Evolutionary conservation across 2,329 filamentous ascomycete genomes (phyloP), one percentile per base, ranked within the genome.

Genomic region (Exophiala dermatitidis): DNA sequence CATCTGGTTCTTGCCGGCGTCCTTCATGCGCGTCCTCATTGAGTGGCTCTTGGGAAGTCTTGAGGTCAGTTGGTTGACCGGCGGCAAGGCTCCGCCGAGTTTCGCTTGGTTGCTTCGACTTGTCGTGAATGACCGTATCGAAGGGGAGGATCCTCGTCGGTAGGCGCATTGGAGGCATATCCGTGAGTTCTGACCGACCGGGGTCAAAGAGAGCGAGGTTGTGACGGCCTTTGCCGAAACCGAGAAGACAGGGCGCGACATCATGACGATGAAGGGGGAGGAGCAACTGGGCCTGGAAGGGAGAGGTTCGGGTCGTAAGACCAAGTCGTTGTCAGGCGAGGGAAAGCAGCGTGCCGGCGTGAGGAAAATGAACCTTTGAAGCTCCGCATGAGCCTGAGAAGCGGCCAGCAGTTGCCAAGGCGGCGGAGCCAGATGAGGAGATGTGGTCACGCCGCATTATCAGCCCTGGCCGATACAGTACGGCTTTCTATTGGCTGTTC

Each of bases 151-250:
- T 29, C 19, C 19, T 19, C 40, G 36, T 38, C 41, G 55, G 33
- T 36, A 34, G n/a, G 51, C 55, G 55, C 54, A 57, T 47, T 47
- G 52, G 33, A 19, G 46, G 38, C 47, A 50, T 34, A 46, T 46
- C n/a, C 31, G 32, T 12, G 34, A 7, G 40, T 30, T 37, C 29
- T 30, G 48, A 5, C 48, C 19, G n/a, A 9, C 31, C 8, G 33
- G 5, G 6, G 33, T 19, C 9, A 46, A n/a, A 28, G 48, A 29
- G 4, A 10, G 31, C 10, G 48, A 38, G 26, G 29, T 5, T 30
- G 36, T 33, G 9, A 46, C 28, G 30, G 8, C 30, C 43, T 40
- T 50, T 26, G 12, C 37, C 5, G 40, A 30, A 33, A 37, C 19
- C 28, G 31, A 38, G 43, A 46, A 34, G n/a, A 52, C 34, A 28